Base-by-base conservation (phyloP, 176 grass and related monocot genomes). In the Triticum monococcum region DNA sequence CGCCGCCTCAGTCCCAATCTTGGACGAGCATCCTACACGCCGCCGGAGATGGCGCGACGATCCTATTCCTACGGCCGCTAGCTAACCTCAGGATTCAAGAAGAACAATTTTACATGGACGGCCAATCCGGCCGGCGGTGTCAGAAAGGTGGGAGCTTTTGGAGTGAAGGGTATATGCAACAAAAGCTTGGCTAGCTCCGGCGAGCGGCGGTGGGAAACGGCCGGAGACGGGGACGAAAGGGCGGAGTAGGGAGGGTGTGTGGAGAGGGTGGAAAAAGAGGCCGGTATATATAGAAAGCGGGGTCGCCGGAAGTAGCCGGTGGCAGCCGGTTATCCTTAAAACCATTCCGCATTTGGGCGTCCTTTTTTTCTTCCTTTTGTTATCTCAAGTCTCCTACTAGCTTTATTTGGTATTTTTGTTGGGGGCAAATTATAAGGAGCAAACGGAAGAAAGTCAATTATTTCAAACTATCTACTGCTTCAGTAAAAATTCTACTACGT, bases 261-360 rank as follows among this genome's bases (percentile, higher is more conserved):
- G 87, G 20, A 68, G 84, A 61, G 68, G 82, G 72, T 76, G 72
- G 72, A 81, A 87, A 85, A 87, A 4, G 85, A 92, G 79, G 88
- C 79, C 64, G 78, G 67, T 72, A 82, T 91, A 83, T 90, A 86
- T 86, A 95, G 75, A 87, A 61, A 14, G 22, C 22, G 25, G 64
- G 81, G 78, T 69, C 28, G 45, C 84, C 35, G 85, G 75, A 32
- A 78, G 83, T 88, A 71, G 81, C 82, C 90, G 90, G 84, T 31
- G 43, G 86, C 77, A 37, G 84, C 90, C 83, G 88, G 91, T 95
- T 87, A 91, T 89, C 91, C 91, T 95, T 84, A 89, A 95, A 88
- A 84, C 73, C 86, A 86, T 92, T 77, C 92, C 85, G 50, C 62
- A 89, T 91, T 89, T 87, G 87, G 84, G 87, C 68, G 40, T 82